Conservation (phyloP, 768 basidiomycete genomes). For the Lactarius deliciosus region DNA sequence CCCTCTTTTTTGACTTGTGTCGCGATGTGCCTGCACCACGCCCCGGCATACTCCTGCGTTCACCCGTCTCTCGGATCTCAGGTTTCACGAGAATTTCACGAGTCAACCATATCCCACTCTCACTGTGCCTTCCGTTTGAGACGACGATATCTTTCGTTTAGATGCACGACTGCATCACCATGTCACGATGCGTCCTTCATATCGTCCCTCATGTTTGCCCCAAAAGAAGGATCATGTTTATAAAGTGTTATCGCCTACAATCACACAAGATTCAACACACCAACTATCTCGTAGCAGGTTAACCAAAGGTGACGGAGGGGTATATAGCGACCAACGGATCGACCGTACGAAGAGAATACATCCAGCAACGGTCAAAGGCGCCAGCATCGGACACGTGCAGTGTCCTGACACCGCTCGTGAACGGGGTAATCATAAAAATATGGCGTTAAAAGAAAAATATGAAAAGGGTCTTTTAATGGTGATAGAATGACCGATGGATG, state of each 20-base stretch:
- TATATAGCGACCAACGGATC: slow-evolving; percentile 19
- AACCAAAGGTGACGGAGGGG: slow-evolving; percentile 17
- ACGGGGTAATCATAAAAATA: slow-evolving; percentile 8
- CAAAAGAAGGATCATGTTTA: neutral
- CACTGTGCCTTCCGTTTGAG: no score
- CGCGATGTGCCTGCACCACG: no score
- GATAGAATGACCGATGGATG: neutral
- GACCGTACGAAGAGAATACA: slow-evolving; percentile 7
- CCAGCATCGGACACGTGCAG: neutral
- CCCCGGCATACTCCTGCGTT: no score
- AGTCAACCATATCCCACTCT: no score
- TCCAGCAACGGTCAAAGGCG: slow-evolving; percentile 2
- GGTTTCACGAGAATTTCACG: no score
- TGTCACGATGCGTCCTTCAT: no score
- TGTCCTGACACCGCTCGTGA: slow-evolving; percentile 21
- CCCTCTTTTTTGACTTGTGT: no score
- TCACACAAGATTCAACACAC: slow-evolving; percentile 5
- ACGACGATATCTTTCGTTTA: no score
- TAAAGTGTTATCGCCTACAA: slow-evolving; percentile 6
- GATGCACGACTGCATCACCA: neutral
- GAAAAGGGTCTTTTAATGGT: slow-evolving; percentile 3
- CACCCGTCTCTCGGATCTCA: no score
- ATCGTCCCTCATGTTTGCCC: neutral
- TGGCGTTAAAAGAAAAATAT: slow-evolving; percentile 5
- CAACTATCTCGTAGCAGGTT: slow-evolving; percentile 12